These are phyloP conservation scores for Cinnamomum chago DNA, from an alignment of 164 flowering plant species.

Conservation along the genomic window DNA sequence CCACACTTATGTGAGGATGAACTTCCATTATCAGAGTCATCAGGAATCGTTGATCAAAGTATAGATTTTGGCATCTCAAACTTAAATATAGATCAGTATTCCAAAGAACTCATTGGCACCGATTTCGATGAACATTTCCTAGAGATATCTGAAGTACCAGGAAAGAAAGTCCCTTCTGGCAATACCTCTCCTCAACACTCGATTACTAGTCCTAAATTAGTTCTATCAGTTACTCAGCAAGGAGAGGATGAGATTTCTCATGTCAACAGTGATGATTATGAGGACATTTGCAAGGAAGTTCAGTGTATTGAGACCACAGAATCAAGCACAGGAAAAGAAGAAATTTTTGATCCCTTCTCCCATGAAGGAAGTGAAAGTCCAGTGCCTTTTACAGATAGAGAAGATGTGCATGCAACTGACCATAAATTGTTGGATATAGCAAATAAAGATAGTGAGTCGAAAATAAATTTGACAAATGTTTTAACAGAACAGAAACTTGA, in stretches of 20 bases:
- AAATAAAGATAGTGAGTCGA: background rate
- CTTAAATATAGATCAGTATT: conserved; percentile 14
- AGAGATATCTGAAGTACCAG: conserved; percentile 27
- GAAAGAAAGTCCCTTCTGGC: conserved; percentile 38
- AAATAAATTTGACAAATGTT: background rate
- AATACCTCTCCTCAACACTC: conserved; percentile 27
- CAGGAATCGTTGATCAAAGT: conserved; percentile 23
- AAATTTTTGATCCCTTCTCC: conserved; percentile 6
- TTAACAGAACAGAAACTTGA: conserved; percentile 30
- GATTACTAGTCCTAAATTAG: conserved; percentile 30
- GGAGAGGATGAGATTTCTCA: background rate
- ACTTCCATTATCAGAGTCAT: conserved; percentile 30
- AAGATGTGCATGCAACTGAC: conserved; percentile 17
- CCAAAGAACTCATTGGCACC: conserved; percentile 13
- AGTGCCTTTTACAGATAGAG: conserved; percentile 14
- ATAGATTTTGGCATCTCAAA: conserved; percentile 25
- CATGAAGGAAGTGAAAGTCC: conserved; percentile 28
- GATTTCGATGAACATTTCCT: conserved; percentile 11
- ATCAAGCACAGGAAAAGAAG: conserved; percentile 12
- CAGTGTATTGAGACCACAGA: conserved; percentile 53
- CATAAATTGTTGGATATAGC: background rate
- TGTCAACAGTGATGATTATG: conserved; percentile 21
- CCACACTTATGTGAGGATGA: conserved; percentile 31
- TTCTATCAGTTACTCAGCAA: conserved; percentile 31
- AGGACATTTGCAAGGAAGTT: conserved; percentile 66